phyloP scores from a whole-genome alignment of 495 filamentous ascomycete species.

The Cladorrhinum samala region DNA sequence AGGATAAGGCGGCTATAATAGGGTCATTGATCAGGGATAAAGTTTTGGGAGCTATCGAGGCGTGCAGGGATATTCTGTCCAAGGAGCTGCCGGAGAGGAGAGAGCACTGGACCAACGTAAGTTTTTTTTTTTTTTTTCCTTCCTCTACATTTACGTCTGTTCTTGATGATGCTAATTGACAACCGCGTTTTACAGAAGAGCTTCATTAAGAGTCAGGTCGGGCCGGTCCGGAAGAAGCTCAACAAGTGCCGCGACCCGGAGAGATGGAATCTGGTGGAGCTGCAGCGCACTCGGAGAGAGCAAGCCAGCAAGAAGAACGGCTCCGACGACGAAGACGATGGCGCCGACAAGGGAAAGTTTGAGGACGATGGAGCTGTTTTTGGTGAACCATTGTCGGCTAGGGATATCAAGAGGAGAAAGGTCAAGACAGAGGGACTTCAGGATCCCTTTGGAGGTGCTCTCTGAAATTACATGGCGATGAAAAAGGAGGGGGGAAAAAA shows the following conservation, averaged over 20 bases:
- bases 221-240: conserved; percentile 64
- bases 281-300: conserved; percentile 46
- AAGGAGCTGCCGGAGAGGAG: conserved; percentile 40
- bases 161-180: neutral
- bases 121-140: conserved; percentile 8
- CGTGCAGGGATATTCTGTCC: conserved; percentile 47
- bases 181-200: conserved; percentile 16
- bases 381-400: conserved; percentile 29
- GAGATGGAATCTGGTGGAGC: conserved; percentile 53
- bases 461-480: neutral
- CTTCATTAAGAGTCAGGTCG: conserved; percentile 36
- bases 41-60: conserved; percentile 41
- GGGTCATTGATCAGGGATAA: conserved; percentile 33
- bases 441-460: conserved; percentile 49
- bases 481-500: neutral
- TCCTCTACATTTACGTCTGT: neutral
- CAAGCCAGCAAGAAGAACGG: conserved; percentile 38
- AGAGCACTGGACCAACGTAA: conserved; percentile 39
- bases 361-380: conserved; percentile 41
- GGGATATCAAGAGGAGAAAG: conserved; percentile 54
- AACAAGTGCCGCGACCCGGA: conserved; percentile 72
- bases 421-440: conserved; percentile 32
- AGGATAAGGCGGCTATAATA: conserved; percentile 28
- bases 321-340: conserved; percentile 21
- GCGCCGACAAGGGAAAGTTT: conserved; percentile 31